Evolutionary conservation across 2,329 filamentous ascomycete genomes (phyloP), one percentile per base, ranked within the genome.

Genomic region (Phaeosphaeriaceae sp.): DNA sequence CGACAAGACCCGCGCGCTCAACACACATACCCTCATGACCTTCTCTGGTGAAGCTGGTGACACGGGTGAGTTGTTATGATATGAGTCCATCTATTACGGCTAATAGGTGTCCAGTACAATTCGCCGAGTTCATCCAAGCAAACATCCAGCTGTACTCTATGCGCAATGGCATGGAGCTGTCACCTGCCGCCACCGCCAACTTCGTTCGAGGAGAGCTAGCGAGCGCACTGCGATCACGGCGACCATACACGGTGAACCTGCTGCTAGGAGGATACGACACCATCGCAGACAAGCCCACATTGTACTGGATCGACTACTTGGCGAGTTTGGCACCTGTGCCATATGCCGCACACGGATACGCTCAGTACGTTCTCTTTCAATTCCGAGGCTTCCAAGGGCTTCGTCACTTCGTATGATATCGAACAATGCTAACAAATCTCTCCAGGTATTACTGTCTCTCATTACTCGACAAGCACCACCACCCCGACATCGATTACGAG

Each of bases 261-360:
- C 86, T 99, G 60, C 89, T 99, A 57, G 95, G 94, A 67, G 95
- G 96, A 66, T 90, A 96, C 71, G 94, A 99, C 80, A 89, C 91
- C 66, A 95, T 96, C 81, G 93, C 91, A 68, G 86, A 92, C 80
- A 91, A 95, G 85, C 94, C 95, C 25, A 90, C 90, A 73, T 82
- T 99, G 67, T 97, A 96, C 86, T 99, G 95, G 95, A 86, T 97
- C 71, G 94, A 99, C 78, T 98, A 98, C 81, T 88, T 99, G 74
- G 95, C 94, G 66, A 89, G 93, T 61, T 82, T 93, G 76, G 94
- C 93, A 4, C 87, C 91, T 31, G 84, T 99, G 48, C 95, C 95
- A 55, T 99, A 99, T 76, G 96, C 95, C 49, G 95, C 95, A 60
- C 96, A 99, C 73, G 95, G 95, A 69, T 99, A 99, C 81, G 95